phyloP scores from a whole-genome alignment of 2,329 filamentous ascomycete species.

The Didymella pinodella region DNA sequence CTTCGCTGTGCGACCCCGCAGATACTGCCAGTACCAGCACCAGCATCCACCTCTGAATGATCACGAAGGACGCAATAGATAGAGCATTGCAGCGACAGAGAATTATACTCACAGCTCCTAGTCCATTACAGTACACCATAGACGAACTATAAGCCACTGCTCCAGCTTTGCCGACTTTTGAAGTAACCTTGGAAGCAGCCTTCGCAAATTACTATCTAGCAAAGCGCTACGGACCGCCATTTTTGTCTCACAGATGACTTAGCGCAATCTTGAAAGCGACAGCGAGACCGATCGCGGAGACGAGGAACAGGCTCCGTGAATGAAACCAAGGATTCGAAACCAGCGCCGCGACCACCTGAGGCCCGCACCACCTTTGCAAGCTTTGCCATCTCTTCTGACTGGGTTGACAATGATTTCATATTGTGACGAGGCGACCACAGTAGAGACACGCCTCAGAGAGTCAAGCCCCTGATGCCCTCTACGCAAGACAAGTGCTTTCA shows the following conservation, averaged over 20 bases:
- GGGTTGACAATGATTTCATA: not conserved
- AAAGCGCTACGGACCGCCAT: too few relatives aligned
- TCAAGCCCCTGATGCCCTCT: too few relatives aligned
- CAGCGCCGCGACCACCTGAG: not conserved
- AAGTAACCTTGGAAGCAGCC: not conserved
- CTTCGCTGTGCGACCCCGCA: not conserved
- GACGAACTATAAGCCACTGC: too few relatives aligned
- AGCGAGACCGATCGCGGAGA: not conserved
- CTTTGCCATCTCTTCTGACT: not conserved
- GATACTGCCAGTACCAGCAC: not conserved
- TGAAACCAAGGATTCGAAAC: not conserved
- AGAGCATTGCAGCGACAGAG: not conserved
- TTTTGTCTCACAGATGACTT: not conserved
- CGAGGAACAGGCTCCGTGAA: not conserved
- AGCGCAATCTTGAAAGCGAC: not conserved
- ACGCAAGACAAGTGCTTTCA: too few relatives aligned
- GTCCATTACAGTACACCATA: not conserved
- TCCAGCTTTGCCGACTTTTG: not conserved
- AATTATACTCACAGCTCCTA: not conserved
- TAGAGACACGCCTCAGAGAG: too few relatives aligned
- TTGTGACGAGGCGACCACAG: too few relatives aligned
- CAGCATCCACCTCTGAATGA: not conserved
- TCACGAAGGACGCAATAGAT: not conserved
- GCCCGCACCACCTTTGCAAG: not conserved
- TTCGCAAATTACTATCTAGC: not conserved